phyloP scores from a whole-genome alignment of 2,329 filamentous ascomycete genomes.

The Ophiosphaerella herpotricha region DNA sequence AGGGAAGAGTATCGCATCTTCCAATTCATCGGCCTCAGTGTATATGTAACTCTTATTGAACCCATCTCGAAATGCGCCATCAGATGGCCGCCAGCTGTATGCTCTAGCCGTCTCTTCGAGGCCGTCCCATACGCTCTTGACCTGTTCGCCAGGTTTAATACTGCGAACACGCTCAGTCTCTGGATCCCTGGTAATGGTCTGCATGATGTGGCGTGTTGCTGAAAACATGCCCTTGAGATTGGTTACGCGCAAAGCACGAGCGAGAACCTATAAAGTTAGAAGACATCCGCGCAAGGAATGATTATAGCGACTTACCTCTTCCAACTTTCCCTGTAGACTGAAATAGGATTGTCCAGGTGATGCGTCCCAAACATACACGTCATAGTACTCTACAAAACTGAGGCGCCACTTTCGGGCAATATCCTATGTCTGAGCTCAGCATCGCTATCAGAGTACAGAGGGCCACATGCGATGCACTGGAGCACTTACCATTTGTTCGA shows the following conservation, averaged over 20 bases:
- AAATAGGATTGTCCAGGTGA: slow-evolving; percentile 38
- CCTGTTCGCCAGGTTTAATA: slow-evolving; percentile 42
- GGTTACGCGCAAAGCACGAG: slow-evolving; percentile 45
- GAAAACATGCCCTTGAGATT: slow-evolving; percentile 39
- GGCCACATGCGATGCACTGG: not conserved
- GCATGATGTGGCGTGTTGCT: slow-evolving; percentile 40
- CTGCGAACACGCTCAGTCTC: slow-evolving; percentile 43
- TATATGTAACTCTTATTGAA: slow-evolving; percentile 37
- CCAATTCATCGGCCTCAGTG: slow-evolving; percentile 47
- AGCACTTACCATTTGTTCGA: slow-evolving; percentile 40
- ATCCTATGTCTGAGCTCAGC: slow-evolving; percentile 19
- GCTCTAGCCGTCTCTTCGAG: slow-evolving; percentile 24
- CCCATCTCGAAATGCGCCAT: slow-evolving; percentile 16
- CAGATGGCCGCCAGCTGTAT: slow-evolving; percentile 9
- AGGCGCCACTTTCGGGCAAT: slow-evolving; percentile 44
- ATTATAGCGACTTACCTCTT: slow-evolving; percentile 27
- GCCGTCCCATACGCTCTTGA: slow-evolving; percentile 41
- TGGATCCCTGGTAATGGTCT: slow-evolving; percentile 45
- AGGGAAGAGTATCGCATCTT: slow-evolving; percentile 50
- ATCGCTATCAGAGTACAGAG: not conserved
- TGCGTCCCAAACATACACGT: slow-evolving; percentile 50
- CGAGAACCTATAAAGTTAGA: slow-evolving; percentile 33
- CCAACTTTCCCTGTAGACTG: slow-evolving; percentile 37
- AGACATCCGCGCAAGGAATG: not conserved
- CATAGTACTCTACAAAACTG: slow-evolving; percentile 51